phyloP scores from a whole-genome alignment of 352 stramenopile species.

The Pythium biforme region DNA sequence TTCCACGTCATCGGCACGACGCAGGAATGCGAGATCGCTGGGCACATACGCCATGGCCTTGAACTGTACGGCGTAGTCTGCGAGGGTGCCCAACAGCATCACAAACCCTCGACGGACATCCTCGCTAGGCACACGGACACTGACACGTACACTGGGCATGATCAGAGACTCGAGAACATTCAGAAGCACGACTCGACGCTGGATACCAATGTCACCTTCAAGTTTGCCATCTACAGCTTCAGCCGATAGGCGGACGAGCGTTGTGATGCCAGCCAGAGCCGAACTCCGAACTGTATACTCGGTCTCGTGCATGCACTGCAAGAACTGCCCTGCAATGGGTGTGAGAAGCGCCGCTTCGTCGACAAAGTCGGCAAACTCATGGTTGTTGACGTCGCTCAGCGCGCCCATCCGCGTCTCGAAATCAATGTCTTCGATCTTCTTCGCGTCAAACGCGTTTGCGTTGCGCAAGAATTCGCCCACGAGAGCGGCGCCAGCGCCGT shows the following conservation, averaged over 20 bases:
- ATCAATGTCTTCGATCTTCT: slow-evolving; percentile 83
- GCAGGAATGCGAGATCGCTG: slow-evolving; percentile 61
- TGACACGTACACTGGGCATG: slow-evolving; percentile 86
- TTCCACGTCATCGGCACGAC: slow-evolving; percentile 88
- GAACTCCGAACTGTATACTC: slow-evolving; percentile 84
- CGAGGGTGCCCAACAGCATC: slow-evolving; percentile 68
- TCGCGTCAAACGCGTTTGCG: slow-evolving; percentile 78
- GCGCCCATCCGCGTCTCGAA: slow-evolving; percentile 76
- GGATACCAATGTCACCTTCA: slow-evolving; percentile 15
- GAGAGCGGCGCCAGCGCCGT: slow-evolving; percentile 32
- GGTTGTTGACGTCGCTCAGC: slow-evolving; percentile 65
- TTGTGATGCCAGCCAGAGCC: slow-evolving; percentile 58
- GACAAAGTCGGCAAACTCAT: slow-evolving; percentile 59
- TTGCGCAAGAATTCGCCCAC: slow-evolving; percentile 50
- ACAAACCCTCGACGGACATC: slow-evolving; percentile 85
- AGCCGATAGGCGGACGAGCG: slow-evolving; percentile 49
- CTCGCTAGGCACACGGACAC: slow-evolving; percentile 73
- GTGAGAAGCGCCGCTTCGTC: slow-evolving; percentile 67
- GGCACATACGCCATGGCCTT: slow-evolving; percentile 57
- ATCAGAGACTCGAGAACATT: slow-evolving; percentile 86
- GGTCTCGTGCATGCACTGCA: slow-evolving; percentile 80
- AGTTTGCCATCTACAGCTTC: slow-evolving; percentile 23
- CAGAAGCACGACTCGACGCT: slow-evolving; percentile 34
- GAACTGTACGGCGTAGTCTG: slow-evolving; percentile 44
- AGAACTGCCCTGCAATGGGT: slow-evolving; percentile 73